Percentiles rank a stretch among this genome's conserved stretches.
Evolutionary conservation across 306 rosid species (phyloP).

Genomic region (Begonia peltatifolia): DNA sequence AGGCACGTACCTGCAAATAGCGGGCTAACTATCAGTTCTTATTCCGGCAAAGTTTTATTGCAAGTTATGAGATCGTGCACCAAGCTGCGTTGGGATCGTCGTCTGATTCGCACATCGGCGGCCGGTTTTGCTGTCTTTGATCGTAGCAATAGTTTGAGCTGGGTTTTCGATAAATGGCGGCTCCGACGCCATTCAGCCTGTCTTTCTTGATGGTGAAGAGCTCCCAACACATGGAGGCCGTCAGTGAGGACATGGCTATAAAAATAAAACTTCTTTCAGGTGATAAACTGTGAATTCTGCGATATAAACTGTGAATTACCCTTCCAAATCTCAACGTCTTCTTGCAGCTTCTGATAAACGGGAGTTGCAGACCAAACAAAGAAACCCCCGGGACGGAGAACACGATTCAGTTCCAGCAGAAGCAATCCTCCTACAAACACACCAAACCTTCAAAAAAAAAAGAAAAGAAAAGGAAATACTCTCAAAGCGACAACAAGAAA

Average conservation of each 20-base stretch:
- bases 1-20: constrained; percentile 65
- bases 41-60: background rate
- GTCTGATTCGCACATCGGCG: constrained; percentile 63
- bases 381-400: constrained; percentile 70
- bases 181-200: constrained; percentile 42
- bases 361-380: constrained; percentile 94
- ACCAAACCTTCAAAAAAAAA: background rate
- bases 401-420: constrained; percentile 75
- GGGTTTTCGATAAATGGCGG: constrained; percentile 75
- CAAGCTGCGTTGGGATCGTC: constrained; percentile 93
- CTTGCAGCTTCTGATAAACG: constrained; percentile 65
- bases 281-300: background rate
- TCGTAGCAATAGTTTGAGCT: constrained; percentile 60
- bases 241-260: constrained; percentile 58
- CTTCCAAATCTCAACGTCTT: constrained; percentile 79
- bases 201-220: constrained; percentile 70
- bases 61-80: constrained; percentile 16
- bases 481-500: background rate
- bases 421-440: constrained; percentile 44
- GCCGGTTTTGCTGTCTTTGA: constrained; percentile 43
- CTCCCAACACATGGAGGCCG: constrained; percentile 82
- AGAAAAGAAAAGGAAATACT: background rate
- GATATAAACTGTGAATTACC: constrained; percentile 14
- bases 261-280: background rate
- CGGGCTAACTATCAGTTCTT: background rate